phyloP scores from a whole-genome alignment of 2,329 filamentous ascomycete genomes.

The Teratosphaeria gauchensis region DNA sequence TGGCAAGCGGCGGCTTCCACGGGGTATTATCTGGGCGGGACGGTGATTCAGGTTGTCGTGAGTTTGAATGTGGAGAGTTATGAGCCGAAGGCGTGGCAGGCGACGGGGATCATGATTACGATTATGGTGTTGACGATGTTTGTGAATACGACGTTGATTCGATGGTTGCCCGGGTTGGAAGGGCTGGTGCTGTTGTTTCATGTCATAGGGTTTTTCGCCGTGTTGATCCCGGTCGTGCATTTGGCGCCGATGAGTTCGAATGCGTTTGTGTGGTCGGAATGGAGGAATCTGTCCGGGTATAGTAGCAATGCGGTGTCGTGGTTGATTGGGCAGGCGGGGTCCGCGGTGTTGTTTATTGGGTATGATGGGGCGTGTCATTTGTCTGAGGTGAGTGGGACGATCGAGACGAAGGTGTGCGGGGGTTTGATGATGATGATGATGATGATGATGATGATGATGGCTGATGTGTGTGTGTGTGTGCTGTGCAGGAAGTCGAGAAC shows the following conservation, averaged over 20 bases:
- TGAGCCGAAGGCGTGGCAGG: slow-evolving; percentile 22
- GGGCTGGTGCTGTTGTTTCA: slow-evolving; percentile 10
- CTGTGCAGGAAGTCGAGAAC: slow-evolving; percentile 4
- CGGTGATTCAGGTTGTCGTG: slow-evolving; percentile 24
- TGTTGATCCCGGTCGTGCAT: slow-evolving; percentile 4
- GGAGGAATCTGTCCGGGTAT: slow-evolving; percentile 1
- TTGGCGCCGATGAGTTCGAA: slow-evolving; percentile 1
- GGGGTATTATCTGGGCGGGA: slow-evolving; percentile 12
- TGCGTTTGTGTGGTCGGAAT: not conserved
- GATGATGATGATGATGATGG: slow-evolving; percentile 3
- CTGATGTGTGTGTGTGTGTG: too few relatives aligned
- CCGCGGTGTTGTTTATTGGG: slow-evolving; percentile 2
- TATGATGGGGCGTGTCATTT: slow-evolving; percentile 6
- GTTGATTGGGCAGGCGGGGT: slow-evolving; percentile 27
- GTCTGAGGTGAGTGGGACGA: slow-evolving; percentile 5
- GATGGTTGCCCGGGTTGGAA: slow-evolving; percentile 10
- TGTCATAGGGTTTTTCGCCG: slow-evolving; percentile 10
- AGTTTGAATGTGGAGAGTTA: slow-evolving; percentile 35
- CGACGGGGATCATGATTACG: slow-evolving; percentile 29
- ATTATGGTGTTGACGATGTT: slow-evolving; percentile 2
- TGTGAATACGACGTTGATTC: slow-evolving; percentile 8
- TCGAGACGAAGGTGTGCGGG: too few relatives aligned
- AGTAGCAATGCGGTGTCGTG: slow-evolving; percentile 30
- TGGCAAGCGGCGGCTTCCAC: slow-evolving; percentile 29
- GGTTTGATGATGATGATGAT: slow-evolving; percentile 5